Base-by-base conservation (phyloP, 1,139 yeast species). In the Candida sp. region DNA sequence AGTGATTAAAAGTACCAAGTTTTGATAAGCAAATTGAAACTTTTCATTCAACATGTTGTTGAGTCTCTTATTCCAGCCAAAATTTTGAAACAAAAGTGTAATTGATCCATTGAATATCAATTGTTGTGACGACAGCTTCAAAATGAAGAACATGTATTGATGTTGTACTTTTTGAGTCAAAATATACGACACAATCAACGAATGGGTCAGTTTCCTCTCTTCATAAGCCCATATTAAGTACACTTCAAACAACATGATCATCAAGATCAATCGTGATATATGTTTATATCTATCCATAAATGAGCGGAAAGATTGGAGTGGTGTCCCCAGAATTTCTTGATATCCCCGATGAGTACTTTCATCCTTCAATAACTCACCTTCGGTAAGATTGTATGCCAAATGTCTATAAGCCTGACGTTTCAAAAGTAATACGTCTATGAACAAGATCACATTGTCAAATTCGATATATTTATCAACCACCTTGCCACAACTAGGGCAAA, bases 381-480 rank as follows among this genome's bases (percentile, higher is more conserved):
- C 83, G n/a, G 82, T 66, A 11, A 79, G 68, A 54, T 93, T 93
- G 68, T 80, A 91, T 4, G 93, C 88, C 47, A 93, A 66, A 60
- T 95, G 99, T 41, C 95, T 75, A 54, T 89, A 91, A 0, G 97
- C 98, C 53, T 84, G 95, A 3, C 95, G 91, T 58, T 90, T 88
- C 50, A 93, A 67, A 11, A 93, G 74, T 43, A 93, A 66, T 37
- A 91, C 73, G 57, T 95, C 99, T 33, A 95, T 82, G 57, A 89
- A 87, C 25, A 93, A 68, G 1, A 93, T 69, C 21, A 91, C 95
- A 43, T 82, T 79, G 61, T 93, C 99, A 52, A 83, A 86, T 59
- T 93, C 99, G 35, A 93, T 85, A 64, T 95, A 93, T 60, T 87
- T 86, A 64, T 93, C 99, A 1, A 93, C 96, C 15, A 87, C 81